phyloP scores from a whole-genome alignment of 768 basidiomycete species.

The Porpolomopsis calyptriformis region DNA sequence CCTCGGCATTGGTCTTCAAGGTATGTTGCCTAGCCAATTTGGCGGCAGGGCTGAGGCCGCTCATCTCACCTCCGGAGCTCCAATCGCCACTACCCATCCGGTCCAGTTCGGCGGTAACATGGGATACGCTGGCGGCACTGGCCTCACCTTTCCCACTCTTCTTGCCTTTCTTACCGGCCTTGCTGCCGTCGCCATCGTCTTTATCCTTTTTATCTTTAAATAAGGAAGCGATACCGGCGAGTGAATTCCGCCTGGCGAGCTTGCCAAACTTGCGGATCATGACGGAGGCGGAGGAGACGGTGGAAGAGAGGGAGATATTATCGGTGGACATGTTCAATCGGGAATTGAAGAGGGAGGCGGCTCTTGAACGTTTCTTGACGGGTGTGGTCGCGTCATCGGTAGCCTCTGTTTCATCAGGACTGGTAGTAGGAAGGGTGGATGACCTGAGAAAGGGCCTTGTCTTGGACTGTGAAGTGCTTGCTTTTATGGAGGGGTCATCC shows the following conservation, averaged over 20 bases:
- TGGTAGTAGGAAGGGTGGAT: not conserved
- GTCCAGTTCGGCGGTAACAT: conserved; percentile 79
- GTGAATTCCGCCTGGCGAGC: conserved; percentile 75
- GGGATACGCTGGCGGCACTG: conserved; percentile 64
- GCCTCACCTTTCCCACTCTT: conserved; percentile 51
- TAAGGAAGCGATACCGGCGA: conserved; percentile 82
- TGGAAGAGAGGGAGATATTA: conserved; percentile 91
- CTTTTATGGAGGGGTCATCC: conserved; percentile 43
- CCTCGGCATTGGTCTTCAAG: conserved; percentile 74
- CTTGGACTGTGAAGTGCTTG: conserved; percentile 14
- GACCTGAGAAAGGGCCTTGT: conserved; percentile 3
- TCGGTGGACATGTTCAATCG: conserved; percentile 82
- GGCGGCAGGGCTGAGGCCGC: conserved; percentile 82
- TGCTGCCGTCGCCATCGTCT: conserved; percentile 30
- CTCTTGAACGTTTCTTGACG: conserved; percentile 63
- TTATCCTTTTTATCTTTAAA: conserved; percentile 80
- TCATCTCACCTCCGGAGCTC: conserved; percentile 46
- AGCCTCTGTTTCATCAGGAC: conserved; percentile 25
- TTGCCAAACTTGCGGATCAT: conserved; percentile 95
- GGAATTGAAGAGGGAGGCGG: conserved; percentile 75
- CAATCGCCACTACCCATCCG: conserved; percentile 48
- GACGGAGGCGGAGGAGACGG: conserved; percentile 88
- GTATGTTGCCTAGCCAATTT: conserved; percentile 87
- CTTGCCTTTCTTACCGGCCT: conserved; percentile 29
- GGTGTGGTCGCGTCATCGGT: conserved; percentile 35